A percentile compares a stretch with the other conserved stretches of the same genome.
Evolutionary conservation across 305 asterid genomes (phyloP).

Genomic region (Monarda citriodora): DNA sequence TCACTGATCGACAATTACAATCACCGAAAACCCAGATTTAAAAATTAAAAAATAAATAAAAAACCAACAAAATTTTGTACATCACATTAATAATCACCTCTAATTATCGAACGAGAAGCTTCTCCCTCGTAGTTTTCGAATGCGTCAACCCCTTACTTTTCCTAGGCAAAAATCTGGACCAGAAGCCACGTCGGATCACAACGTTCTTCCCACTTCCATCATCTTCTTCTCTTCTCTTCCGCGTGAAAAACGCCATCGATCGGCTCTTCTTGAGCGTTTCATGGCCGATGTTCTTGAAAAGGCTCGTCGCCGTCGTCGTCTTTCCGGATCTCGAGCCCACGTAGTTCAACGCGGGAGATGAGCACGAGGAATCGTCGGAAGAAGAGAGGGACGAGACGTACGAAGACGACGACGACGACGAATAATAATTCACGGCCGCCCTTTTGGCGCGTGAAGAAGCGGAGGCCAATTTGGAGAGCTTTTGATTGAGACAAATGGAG

Average conservation of each 20-base stretch:
- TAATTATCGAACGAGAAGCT: conserved; percentile 21
- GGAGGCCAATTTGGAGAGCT: conserved; percentile 36
- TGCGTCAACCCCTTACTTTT: conserved; percentile 35
- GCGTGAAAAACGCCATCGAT: conserved; percentile 42
- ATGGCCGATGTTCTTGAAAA: conserved; percentile 23
- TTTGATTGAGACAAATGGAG: conserved; percentile 66
- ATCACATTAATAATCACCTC: conserved; percentile 2
- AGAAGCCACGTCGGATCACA: conserved; percentile 43
- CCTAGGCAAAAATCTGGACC: conserved; percentile 49
- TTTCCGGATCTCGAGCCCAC: conserved; percentile 18
- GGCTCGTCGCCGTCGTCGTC: conserved; percentile 21
- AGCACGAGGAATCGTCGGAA: conserved; percentile 41
- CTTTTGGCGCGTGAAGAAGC: conserved; percentile 13
- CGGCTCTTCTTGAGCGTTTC: conserved; percentile 54
- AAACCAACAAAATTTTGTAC: conserved; percentile 5
- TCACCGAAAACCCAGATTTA: background rate
- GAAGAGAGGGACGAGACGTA: conserved; percentile 46
- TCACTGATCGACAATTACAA: background rate
- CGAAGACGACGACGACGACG: conserved; percentile 20
- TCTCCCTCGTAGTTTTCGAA: conserved; percentile 50
- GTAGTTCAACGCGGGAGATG: conserved; percentile 43
- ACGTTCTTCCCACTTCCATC: conserved; percentile 9
- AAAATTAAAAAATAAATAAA: background rate
- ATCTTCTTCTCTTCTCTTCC: conserved; percentile 23
- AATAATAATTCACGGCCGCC: background rate